phyloP scores from a whole-genome alignment of 495 filamentous ascomycete genomes.

The Parathielavia appendiculata region DNA sequence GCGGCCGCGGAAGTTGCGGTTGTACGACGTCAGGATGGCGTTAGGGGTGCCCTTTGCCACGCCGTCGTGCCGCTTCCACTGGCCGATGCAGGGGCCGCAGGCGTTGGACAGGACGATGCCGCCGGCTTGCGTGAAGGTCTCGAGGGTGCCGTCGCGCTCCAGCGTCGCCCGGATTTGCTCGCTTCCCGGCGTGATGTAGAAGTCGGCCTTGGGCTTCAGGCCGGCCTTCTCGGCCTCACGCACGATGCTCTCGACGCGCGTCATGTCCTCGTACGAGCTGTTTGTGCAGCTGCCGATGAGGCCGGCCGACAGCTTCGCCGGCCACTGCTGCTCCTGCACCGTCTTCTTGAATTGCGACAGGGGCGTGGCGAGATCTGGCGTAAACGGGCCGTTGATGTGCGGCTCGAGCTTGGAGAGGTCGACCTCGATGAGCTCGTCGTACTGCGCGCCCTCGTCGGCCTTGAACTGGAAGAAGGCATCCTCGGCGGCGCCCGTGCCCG shows the following conservation, averaged over 20 bases:
- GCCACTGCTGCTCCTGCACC: constrained; percentile 82
- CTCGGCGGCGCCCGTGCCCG: constrained; percentile 33
- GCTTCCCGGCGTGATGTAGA: constrained; percentile 94
- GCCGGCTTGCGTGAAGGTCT: constrained; percentile 81
- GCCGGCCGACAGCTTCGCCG: constrained; percentile 80
- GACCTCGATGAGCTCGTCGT: constrained; percentile 89
- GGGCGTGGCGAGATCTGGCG: constrained; percentile 88
- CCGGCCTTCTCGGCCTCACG: constrained; percentile 84
- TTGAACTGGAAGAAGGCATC: constrained; percentile 46
- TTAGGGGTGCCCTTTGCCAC: constrained; percentile 80
- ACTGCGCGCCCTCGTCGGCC: constrained; percentile 75
- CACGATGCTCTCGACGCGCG: constrained; percentile 82
- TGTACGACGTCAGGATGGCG: constrained; percentile 95
- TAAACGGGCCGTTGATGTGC: constrained; percentile 96
- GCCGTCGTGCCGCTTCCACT: constrained; percentile 90
- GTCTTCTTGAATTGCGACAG: constrained; percentile 80
- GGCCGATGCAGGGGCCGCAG: constrained; percentile 91
- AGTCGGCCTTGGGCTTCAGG: constrained; percentile 78
- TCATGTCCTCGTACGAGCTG: constrained; percentile 98
- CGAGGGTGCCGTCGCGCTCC: constrained; percentile 75
- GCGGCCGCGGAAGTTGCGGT: constrained; percentile 95
- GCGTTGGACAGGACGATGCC: constrained; percentile 91
- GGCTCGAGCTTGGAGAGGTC: constrained; percentile 86
- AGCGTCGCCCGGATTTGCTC: constrained; percentile 95
- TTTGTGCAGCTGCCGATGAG: constrained; percentile 98